These are phyloP conservation scores for Xerophyta viscosa DNA, from an alignment of 106 monocot species.

Conservation along the genomic window DNA sequence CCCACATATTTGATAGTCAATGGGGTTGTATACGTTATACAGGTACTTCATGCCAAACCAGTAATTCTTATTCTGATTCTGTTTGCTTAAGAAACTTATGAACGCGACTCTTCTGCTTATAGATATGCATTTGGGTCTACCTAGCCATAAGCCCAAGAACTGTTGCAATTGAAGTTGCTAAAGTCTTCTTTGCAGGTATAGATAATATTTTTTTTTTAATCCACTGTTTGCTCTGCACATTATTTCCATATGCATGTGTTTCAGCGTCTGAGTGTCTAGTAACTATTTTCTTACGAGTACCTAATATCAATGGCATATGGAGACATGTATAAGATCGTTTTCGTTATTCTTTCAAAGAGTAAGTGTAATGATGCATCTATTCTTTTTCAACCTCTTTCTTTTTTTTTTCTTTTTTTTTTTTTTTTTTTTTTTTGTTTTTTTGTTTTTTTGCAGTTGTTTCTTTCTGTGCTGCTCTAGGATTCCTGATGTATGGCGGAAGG, in stretches of 20 bases:
- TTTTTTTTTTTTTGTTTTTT: no score
- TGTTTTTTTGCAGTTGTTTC: constrained; percentile 53
- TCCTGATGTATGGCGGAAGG: constrained; percentile 90
- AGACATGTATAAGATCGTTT: not conserved
- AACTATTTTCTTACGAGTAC: no score
- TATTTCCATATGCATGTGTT: no score
- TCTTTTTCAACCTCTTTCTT: not conserved
- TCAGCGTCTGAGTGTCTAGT: no score
- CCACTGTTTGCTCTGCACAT: not conserved
- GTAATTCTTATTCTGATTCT: no score
- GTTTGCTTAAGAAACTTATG: no score
- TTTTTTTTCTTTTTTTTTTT: not conserved
- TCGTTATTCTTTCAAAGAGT: not conserved
- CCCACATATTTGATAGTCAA: constrained; percentile 65
- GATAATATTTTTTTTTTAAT: not conserved
- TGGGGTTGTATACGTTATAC: constrained; percentile 48
- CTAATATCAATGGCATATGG: no score
- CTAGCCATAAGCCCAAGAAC: constrained; percentile 18
- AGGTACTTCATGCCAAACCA: no score
- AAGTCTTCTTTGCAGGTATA: constrained; percentile 58
- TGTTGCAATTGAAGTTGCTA: constrained; percentile 38
- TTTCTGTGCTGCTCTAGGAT: constrained; percentile 70
- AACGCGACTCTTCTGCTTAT: constrained; percentile 14
- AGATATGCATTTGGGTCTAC: constrained; percentile 61
- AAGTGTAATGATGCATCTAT: not conserved